Evolutionary conservation across 2,329 filamentous ascomycete genomes (phyloP).

Genomic region (Cadophora sp.): DNA sequence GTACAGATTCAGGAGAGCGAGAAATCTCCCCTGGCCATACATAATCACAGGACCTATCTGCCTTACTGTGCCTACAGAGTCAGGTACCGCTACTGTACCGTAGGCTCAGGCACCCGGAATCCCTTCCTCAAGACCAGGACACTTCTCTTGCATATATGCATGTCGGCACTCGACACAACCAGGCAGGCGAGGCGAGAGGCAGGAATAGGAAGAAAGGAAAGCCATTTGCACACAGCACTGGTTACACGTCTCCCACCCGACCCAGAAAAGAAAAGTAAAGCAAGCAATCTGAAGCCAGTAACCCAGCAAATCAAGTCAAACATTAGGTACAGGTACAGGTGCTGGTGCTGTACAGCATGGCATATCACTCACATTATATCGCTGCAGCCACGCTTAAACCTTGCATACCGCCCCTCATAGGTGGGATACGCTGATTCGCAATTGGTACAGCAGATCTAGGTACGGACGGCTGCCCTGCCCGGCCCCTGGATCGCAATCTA

Average conservation of each 20-base stretch:
- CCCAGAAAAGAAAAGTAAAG: background rate
- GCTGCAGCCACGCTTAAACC: slow-evolving; percentile 16
- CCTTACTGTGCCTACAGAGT: background rate
- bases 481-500: slow-evolving; percentile 8
- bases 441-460: slow-evolving; percentile 3
- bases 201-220: background rate
- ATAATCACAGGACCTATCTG: no score
- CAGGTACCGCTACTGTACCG: background rate
- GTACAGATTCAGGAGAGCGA: slow-evolving; percentile 9
- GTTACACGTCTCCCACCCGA: background rate
- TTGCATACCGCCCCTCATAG: slow-evolving; percentile 21
- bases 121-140: background rate
- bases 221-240: slow-evolving; percentile 5
- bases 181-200: slow-evolving; percentile 14
- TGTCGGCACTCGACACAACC: slow-evolving; percentile 11
- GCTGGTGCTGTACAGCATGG: background rate
- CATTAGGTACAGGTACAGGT: background rate
- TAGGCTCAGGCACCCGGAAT: slow-evolving; percentile 7
- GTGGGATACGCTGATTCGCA: slow-evolving; percentile 13
- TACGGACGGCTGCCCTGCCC: no score
- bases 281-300: background rate
- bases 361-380: slow-evolving; percentile 9
- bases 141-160: slow-evolving; percentile 4
- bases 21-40: background rate
- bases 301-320: background rate